Evolutionary conservation across 345 rosid species (phyloP), one percentile per base, ranked within the genome.

Genomic region (Linum lewisii): DNA sequence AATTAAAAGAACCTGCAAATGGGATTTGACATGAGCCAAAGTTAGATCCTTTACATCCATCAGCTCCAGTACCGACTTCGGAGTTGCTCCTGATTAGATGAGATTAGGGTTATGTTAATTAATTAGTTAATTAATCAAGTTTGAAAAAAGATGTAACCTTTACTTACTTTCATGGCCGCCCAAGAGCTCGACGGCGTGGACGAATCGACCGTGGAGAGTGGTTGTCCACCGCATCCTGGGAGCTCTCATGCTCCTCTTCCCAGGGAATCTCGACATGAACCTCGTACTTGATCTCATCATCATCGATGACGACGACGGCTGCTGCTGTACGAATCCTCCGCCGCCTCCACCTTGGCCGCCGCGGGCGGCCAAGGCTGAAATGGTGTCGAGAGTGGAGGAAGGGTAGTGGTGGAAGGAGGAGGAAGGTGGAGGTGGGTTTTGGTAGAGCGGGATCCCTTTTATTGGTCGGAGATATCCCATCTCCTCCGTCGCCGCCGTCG

Each of bases 111-210:
- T 1, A 14, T 23, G 13, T 0, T 24, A 2, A 52, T 52, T 18
- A 16, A 52, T 22, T 5, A 25, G 19, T 11, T 15, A 24, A 32
- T 13, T 7, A 56, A 26, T n/a, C n/a, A n/a, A n/a, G n/a, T n/a
- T n/a, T n/a, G n/a, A n/a, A n/a, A n/a, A n/a, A n/a, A n/a, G n/a
- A n/a, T n/a, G n/a, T n/a, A n/a, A n/a, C n/a, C n/a, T n/a, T n/a
- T n/a, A n/a, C 78, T 57, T 84, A 94, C 99, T 94, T 78, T 90
- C 96, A 76, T 94, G 99, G 75, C 97, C 99, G 66, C 99, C 99
- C 74, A 94, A 73, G 61, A 94, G 80, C 83, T 94, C 96, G 66
- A 94, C 97, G 29, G 97, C 99, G 62, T 90, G 99, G 72, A 94
- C 97, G 75, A 94, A 94, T 74, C 88, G 97, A 69, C 87, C 82